Evolutionary conservation across 1,139 yeast genomes (phyloP).

Genomic region (Geotrichum klebahnii): DNA sequence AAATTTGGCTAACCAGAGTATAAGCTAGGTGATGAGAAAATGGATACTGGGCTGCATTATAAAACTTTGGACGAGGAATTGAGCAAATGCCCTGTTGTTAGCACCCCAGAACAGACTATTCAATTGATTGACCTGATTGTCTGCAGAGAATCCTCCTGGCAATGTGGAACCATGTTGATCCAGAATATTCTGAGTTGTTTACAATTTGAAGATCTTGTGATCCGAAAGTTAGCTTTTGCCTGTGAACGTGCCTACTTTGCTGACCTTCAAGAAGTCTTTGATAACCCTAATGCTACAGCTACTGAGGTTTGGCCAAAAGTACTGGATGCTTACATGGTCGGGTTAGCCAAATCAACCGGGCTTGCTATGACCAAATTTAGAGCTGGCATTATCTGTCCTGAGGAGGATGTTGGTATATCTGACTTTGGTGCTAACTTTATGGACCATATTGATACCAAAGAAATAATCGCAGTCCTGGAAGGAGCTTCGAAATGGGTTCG

Average conservation of each 20-base stretch:
- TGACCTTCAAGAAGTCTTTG: constrained; percentile 6
- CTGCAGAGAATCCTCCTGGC: constrained; percentile 41
- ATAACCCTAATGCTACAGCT: constrained; percentile 4
- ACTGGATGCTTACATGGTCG: constrained; percentile 29
- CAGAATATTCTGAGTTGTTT: constrained; percentile 40
- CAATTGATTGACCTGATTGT: constrained; percentile 36
- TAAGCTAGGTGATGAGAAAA: constrained; percentile 37
- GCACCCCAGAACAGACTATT: constrained; percentile 27
- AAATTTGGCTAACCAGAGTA: not conserved
- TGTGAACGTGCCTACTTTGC: constrained; percentile 3
- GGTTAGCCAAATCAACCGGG: constrained; percentile 29
- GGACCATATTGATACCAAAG: constrained; percentile 25
- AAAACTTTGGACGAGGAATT: constrained; percentile 31
- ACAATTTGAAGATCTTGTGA: constrained; percentile 37
- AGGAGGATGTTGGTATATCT: constrained; percentile 18
- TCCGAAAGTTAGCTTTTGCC: constrained; percentile 20
- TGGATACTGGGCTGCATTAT: constrained; percentile 42
- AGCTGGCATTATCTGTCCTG: constrained; percentile 7
- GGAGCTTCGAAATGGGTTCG: constrained; percentile 24
- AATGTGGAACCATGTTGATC: constrained; percentile 37
- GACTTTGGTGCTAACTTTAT: constrained; percentile 26
- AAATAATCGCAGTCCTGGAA: constrained; percentile 27
- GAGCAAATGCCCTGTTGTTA: constrained; percentile 27
- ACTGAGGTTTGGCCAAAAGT: constrained; percentile 29
- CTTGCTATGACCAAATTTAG: constrained; percentile 11